Evolutionary conservation across 2,329 filamentous ascomycete genomes (phyloP).

Genomic region (Metarhizium anisopliae): DNA sequence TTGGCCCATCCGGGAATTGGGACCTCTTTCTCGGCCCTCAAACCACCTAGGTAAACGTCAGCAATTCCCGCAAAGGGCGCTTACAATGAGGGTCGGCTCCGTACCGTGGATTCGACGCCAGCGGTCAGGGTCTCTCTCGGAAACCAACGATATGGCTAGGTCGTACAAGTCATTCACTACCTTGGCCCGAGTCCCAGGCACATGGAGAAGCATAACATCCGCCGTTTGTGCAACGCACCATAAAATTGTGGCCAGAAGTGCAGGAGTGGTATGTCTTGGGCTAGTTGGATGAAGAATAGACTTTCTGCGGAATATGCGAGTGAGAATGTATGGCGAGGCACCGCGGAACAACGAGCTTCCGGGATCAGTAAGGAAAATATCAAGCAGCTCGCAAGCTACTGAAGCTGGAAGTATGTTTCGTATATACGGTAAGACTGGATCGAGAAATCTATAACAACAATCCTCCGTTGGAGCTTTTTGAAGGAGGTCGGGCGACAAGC

Average conservation of each 20-base stretch:
- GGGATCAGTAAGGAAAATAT: constrained; percentile 37
- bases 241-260: constrained; percentile 36
- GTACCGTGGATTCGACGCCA: constrained; percentile 26
- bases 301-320: constrained; percentile 34
- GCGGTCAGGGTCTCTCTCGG: constrained; percentile 26
- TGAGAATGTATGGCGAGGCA: constrained; percentile 38
- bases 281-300: constrained; percentile 31
- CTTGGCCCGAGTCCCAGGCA: constrained; percentile 29
- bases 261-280: constrained; percentile 32
- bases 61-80: not conserved
- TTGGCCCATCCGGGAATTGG: constrained; percentile 15
- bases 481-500: constrained; percentile 13
- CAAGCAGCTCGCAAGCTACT: constrained; percentile 36
- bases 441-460: constrained; percentile 31
- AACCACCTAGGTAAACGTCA: constrained; percentile 16
- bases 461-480: constrained; percentile 19
- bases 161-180: constrained; percentile 29
- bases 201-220: constrained; percentile 31
- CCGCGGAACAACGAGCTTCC: constrained; percentile 33
- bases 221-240: constrained; percentile 39
- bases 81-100: not conserved
- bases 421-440: constrained; percentile 30
- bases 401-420: constrained; percentile 28
- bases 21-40: constrained; percentile 23
- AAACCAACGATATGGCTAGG: constrained; percentile 23